Conservation (phyloP, 164 flowering plant species). For the Aristolochia californica region DNA sequence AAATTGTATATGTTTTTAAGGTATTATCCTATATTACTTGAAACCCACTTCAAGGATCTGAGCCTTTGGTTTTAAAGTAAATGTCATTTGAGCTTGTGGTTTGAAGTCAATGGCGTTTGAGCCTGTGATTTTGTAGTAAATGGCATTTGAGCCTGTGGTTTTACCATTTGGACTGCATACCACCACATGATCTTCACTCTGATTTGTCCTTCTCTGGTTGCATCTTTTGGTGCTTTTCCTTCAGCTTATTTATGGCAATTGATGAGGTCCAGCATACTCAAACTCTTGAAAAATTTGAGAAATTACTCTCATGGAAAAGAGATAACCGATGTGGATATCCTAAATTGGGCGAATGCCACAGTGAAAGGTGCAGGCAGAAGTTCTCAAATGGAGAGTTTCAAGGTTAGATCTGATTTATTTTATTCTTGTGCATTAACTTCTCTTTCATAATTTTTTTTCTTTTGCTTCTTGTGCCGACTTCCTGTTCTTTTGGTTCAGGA, state of each 20-base stretch:
- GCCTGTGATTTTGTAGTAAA: too few relatives aligned
- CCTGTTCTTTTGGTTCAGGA: constrained; percentile 32
- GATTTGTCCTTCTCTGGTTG: too few relatives aligned
- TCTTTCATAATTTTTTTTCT: background rate
- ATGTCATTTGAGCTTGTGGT: too few relatives aligned
- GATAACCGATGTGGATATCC: constrained; percentile 68
- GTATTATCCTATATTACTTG: too few relatives aligned
- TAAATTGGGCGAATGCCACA: constrained; percentile 76
- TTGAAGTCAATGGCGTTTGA: too few relatives aligned
- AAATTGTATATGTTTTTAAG: too few relatives aligned
- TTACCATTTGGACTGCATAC: too few relatives aligned
- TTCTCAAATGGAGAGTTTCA: constrained; percentile 76
- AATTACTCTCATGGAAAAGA: constrained; percentile 66
- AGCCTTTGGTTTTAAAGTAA: too few relatives aligned
- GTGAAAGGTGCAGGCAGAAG: constrained; percentile 58
- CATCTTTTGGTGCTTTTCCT: background rate
- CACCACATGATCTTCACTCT: too few relatives aligned
- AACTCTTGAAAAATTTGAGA: constrained; percentile 79
- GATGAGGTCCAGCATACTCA: constrained; percentile 83
- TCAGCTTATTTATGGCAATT: constrained; percentile 94
- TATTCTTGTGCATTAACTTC: background rate
- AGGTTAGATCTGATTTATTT: constrained; percentile 26
- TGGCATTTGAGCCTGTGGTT: too few relatives aligned
- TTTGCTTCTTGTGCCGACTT: too few relatives aligned
- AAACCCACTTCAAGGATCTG: too few relatives aligned